Evolutionary conservation across 352 stramenopile genomes (phyloP), one percentile per base, ranked within the genome.

Genomic region (Globisporangium apiculatum): DNA sequence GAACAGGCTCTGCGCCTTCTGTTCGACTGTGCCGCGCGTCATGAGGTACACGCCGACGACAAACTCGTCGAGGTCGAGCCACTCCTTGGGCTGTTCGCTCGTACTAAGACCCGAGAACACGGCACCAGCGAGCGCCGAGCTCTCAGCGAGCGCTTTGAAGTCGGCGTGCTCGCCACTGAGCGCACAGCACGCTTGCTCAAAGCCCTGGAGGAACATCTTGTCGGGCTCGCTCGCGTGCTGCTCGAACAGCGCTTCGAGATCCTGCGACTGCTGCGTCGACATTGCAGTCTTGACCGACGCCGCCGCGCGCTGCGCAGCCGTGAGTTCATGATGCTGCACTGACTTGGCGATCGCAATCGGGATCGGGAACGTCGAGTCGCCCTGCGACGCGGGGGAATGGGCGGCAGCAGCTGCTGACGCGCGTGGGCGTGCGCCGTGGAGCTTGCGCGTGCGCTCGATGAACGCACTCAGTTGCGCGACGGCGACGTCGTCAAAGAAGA

Each of bases 401-500:
- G 42, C 42, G 15, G 42, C 42, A 15, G 42, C 42, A 48, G 68
- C 55, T 11, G 42, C 15, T 6, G 60, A 52, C 35, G 51, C 10
- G 10, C 71, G 66, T 46, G 70, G 51, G 1, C 57, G 31, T 9
- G 68, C 59, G 12, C 66, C 68, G 51, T 91, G 74, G 1, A 85
- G 60, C 60, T 89, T 87, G 8, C 68, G 66, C 1, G 79, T 71
- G 17, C 81, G 80, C 10, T 68, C 71, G 53, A 93, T 88, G 57
- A 93, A 93, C 11, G 83, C 83, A 59, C 90, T 93, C 12, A 93
- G 68, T 51, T 93, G 83, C 24, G 78, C 87, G 36, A 83, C 69
- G 18, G 83, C 79, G 35, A 93, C 80, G 57, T 93, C 83, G 63
- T 93, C 83, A 56, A 93, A 93, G 65, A 93, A 93, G 40, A 93